Evolutionary conservation across 2,329 filamentous ascomycete genomes (phyloP).

Genomic region (Ceratocystis smalleyi): DNA sequence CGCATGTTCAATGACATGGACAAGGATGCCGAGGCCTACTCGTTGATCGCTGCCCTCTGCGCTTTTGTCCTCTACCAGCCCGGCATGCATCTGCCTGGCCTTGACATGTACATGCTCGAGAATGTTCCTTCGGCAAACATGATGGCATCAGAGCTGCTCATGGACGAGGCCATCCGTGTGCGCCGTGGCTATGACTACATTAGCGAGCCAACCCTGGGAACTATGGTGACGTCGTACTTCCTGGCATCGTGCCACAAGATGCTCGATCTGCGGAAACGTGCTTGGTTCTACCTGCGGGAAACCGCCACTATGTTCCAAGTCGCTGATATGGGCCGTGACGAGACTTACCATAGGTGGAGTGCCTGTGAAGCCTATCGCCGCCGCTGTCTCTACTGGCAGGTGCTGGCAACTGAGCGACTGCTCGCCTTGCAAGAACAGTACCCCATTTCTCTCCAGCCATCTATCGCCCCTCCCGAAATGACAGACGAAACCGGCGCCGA

Average conservation of each 20-base stretch:
- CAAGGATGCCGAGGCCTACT: constrained; percentile 47
- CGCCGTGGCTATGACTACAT: constrained; percentile 47
- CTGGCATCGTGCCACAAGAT: constrained; percentile 49
- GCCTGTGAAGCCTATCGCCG: constrained; percentile 45
- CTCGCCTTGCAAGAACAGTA: constrained; percentile 57
- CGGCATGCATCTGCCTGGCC: constrained; percentile 44
- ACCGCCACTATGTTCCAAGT: constrained; percentile 55
- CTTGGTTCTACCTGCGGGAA: constrained; percentile 67
- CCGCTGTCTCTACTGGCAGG: constrained; percentile 56
- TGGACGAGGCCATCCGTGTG: constrained; percentile 52
- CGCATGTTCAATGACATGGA: constrained; percentile 45
- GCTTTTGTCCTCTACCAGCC: constrained; percentile 56
- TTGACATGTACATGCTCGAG: constrained; percentile 41
- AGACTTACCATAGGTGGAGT: constrained; percentile 43
- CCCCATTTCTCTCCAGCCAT: constrained; percentile 54
- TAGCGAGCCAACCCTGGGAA: constrained; percentile 40
- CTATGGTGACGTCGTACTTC: constrained; percentile 61
- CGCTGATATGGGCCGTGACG: constrained; percentile 45
- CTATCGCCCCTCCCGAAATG: constrained; percentile 33
- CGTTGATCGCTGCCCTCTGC: constrained; percentile 46
- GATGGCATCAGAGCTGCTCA: constrained; percentile 47
- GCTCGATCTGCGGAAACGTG: constrained; percentile 34
- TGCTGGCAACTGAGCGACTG: constrained; percentile 57
- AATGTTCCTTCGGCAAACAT: constrained; percentile 44
- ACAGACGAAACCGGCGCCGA: constrained; percentile 14